Base-by-base conservation (phyloP, 805 yeast species). In the Suhomyces sp. region DNA sequence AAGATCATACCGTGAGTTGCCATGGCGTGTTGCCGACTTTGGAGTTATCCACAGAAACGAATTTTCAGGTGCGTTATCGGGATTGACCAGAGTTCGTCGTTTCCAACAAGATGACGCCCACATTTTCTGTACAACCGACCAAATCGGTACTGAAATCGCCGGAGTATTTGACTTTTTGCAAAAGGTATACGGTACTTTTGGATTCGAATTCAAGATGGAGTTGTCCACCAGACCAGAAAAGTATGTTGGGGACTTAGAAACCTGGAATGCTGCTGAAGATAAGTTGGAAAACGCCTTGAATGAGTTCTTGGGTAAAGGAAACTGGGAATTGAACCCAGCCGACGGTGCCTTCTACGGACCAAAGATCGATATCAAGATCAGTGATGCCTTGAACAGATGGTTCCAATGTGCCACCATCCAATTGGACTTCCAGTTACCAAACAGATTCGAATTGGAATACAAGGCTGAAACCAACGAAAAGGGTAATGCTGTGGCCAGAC, bases 81-180 rank as follows among this genome's bases (percentile, higher is more conserved):
- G 79, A 33, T 84, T 93, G 71, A 94, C 99, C 51, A 87, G 99
- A 77, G 98, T 94, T 45, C 88, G 99, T 77, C 85, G 98, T 75
- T 93, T 93, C 88, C 99, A 93, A 75, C 99, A 93, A 78, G 99
- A 93, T 73, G 99, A 93, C 75, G 97, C 97, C 46, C 99, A 93
- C 72, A 93, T 93, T 60, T 93, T 93, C 87, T 94, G 98, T 80
- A 85, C 90, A 51, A 85, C 82, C 60, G 96, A 87, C 57, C 98
- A 93, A 78, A 90, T 93, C 61, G 96, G 85, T 67, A 70, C 75
- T 49, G 98, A 93, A 77, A 90, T 93, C 59, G 81, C 83, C 48
- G 86, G 85, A 54, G 85, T 89, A 52, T 88, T 93, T 66, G 96
- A 90, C 66, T 92, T 93, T 79, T 79, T 93, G 72, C 77, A 88